phyloP scores from a whole-genome alignment of 495 filamentous ascomycete genomes.

The Penicillium ochrochloron region DNA sequence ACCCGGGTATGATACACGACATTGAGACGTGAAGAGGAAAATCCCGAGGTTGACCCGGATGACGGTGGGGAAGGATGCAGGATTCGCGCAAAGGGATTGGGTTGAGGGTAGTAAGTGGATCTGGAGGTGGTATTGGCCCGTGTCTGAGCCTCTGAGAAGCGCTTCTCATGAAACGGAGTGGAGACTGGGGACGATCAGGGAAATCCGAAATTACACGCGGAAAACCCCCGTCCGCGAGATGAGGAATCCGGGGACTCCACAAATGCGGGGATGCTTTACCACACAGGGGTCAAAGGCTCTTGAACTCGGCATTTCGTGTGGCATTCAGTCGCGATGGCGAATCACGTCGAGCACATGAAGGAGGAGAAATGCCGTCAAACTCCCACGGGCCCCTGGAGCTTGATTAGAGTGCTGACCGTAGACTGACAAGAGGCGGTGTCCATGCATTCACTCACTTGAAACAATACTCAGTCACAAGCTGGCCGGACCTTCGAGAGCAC shows the following conservation, averaged over 20 bases:
- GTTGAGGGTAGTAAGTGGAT: neutral
- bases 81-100: conserved; percentile 1
- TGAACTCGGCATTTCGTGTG: conserved; percentile 17
- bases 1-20: conserved; percentile 13
- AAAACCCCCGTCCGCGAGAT: neutral
- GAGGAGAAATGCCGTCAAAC: neutral
- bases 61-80: neutral
- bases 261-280: conserved; percentile 19
- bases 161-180: conserved; percentile 1
- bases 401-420: neutral
- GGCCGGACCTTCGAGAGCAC: neutral
- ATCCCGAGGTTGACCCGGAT: conserved; percentile 24
- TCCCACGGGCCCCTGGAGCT: neutral
- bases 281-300: conserved; percentile 5
- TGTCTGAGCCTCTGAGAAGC: neutral
- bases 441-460: neutral
- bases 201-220: conserved; percentile 2
- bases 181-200: conserved; percentile 10
- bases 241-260: conserved; percentile 27
- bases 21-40: conserved; percentile 5
- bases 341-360: neutral
- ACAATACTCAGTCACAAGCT: neutral
- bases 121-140: neutral
- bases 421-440: neutral
- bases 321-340: neutral